Base-by-base conservation (phyloP, 2,329 filamentous ascomycete genomes). In the Epichloe uncinata region DNA sequence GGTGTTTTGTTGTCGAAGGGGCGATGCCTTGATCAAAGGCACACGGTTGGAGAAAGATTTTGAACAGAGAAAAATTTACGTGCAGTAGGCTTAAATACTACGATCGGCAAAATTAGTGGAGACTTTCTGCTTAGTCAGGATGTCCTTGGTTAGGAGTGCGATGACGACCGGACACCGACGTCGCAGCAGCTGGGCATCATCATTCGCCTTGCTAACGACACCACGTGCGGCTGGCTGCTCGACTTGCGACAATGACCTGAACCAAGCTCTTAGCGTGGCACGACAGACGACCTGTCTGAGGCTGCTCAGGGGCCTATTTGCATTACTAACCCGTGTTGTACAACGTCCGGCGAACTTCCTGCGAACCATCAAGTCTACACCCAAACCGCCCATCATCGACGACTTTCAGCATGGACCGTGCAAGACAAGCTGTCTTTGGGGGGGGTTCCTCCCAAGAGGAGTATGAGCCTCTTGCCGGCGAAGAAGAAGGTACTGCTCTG, bases 391-490 rank as follows among this genome's bases (percentile, higher is more conserved):
- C 22, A 11, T 30, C 26, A 9, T 30, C 26, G 26, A 26, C 41
- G 18, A 37, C 3, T 26, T 16, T 26, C 12, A 35, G 2, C 49
- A 63, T 65, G 63, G 58, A 63, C 35, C 57, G 60, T 26, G 53
- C 61, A 41, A 56, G 61, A 50, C 56, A 52, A 50, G 56, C 55
- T 33, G 30, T 48, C 15, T 41, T 49, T 12, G 35, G 48, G n/a
- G 13, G 22, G 13, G 26, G 20, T 9, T n/a, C 36, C 13, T 22
- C 58, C 56, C 42, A 47, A 33, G 36, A 50, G 51, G 63, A 65
- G 46, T 68, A 68, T 51, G 59, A 63, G 50, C 64, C 65, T 34
- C 57, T 68, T 47, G 59, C 55, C 12, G 55, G 52, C 42, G 51
- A 49, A 40, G 63, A 64, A 5, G 62, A 65, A 11, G 55, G 58